Conservation (phyloP, 2,329 filamentous ascomycete species). For the Fusarium veterinarium region DNA sequence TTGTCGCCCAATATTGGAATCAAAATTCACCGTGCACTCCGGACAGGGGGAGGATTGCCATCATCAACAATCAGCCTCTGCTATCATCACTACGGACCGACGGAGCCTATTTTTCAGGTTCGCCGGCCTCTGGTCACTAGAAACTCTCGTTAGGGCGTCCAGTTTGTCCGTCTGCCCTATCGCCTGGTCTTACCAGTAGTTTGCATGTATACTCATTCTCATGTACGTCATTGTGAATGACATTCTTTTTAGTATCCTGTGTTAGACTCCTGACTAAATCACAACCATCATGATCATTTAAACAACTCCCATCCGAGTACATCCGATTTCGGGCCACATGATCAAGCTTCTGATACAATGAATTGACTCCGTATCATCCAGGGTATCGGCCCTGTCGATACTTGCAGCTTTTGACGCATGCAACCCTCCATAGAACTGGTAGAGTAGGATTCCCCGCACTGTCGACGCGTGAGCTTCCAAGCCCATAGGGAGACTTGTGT, state of each 20-base stretch:
- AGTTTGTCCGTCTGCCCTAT: background rate
- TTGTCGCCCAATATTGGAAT: constrained; percentile 7
- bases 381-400: background rate
- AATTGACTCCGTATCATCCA: constrained; percentile 13
- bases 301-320: constrained; percentile 8
- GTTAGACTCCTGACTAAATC: constrained; percentile 3
- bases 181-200: background rate
- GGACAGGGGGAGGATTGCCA: constrained; percentile 15
- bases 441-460: constrained; percentile 20
- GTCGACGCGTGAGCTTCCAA: background rate
- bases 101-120: constrained; percentile 1
- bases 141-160: background rate
- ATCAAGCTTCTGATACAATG: constrained; percentile 7
- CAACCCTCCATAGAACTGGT: constrained; percentile 7
- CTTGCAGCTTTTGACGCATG: constrained; percentile 11
- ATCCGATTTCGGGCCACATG: constrained; percentile 34
- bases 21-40: constrained; percentile 5
- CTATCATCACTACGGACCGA: constrained; percentile 10
- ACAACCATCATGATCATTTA: constrained; percentile 2
- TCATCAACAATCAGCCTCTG: constrained; percentile 8
- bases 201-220: background rate
- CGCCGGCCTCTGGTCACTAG: background rate
- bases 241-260: background rate
- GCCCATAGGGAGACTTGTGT: background rate
- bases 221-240: constrained; percentile 20